Conservation (phyloP, 208 protist genomes). For the Crithidia fasciculata region DNA sequence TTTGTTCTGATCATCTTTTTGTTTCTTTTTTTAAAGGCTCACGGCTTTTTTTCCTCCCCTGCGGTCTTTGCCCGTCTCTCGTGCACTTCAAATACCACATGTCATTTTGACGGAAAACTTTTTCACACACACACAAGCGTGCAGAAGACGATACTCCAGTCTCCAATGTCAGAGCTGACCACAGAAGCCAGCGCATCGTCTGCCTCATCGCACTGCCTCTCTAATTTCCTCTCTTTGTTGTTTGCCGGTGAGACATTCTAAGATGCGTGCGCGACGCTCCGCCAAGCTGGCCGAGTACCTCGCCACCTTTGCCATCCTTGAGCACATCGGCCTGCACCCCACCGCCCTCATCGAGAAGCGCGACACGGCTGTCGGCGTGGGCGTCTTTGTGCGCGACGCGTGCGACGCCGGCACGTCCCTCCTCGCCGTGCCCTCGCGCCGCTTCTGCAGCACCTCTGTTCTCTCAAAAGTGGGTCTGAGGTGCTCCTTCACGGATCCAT, state of each 20-base stretch:
- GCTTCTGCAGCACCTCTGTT: constrained; percentile 55
- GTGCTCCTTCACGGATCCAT: constrained; percentile 15
- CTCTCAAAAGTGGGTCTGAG: constrained; percentile 55
- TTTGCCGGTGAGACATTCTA: neutral
- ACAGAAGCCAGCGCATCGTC: neutral
- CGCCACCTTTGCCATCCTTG: constrained; percentile 85
- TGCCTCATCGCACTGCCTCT: neutral
- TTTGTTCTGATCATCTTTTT: too few species aligned
- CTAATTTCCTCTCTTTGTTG: neutral
- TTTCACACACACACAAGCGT: too few species aligned
- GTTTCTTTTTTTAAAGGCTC: too few species aligned
- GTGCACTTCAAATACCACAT: too few species aligned
- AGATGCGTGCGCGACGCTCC: constrained; percentile 47
- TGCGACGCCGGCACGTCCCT: constrained; percentile 83
- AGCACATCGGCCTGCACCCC: constrained; percentile 80
- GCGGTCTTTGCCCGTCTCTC: too few species aligned
- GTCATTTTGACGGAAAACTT: too few species aligned
- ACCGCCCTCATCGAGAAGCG: constrained; percentile 84
- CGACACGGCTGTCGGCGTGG: constrained; percentile 66
- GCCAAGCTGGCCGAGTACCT: constrained; percentile 88
- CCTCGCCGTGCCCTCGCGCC: constrained; percentile 75
- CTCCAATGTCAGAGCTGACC: too few species aligned
- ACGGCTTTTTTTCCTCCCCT: too few species aligned
- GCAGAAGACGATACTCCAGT: too few species aligned
- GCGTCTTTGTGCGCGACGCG: constrained; percentile 85